These are phyloP conservation scores for Periconia macrospinosa DNA, from an alignment of 2,329 filamentous ascomycete species.

Conservation along the genomic window DNA sequence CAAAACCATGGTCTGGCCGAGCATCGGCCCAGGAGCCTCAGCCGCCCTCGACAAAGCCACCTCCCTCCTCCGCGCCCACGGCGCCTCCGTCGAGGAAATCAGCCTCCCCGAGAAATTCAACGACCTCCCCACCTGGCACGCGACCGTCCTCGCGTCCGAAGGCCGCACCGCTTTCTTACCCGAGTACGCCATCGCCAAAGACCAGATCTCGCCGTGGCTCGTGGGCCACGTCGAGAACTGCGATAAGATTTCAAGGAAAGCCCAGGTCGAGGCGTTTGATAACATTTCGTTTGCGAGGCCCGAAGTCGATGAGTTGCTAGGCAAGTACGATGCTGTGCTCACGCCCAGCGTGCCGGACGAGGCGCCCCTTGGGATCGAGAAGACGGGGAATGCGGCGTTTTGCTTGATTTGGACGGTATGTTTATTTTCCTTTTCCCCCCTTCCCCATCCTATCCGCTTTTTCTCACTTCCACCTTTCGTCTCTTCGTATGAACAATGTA, in stretches of 20 bases:
- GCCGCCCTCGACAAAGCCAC: slow-evolving; percentile 40
- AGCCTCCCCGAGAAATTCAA: slow-evolving; percentile 55
- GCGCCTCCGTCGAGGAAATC: slow-evolving; percentile 61
- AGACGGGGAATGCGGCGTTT: slow-evolving; percentile 59
- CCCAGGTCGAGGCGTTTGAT: slow-evolving; percentile 59
- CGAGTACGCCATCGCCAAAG: slow-evolving; percentile 55
- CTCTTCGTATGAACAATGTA: no score
- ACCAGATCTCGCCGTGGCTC: slow-evolving; percentile 51
- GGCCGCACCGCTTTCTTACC: slow-evolving; percentile 57
- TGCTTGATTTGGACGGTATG: slow-evolving; percentile 57
- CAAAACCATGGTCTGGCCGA: slow-evolving; percentile 55
- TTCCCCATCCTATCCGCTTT: no score
- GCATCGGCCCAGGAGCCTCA: slow-evolving; percentile 38
- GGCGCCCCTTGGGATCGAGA: slow-evolving; percentile 57
- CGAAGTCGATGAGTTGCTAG: slow-evolving; percentile 56
- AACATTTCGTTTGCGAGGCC: slow-evolving; percentile 57
- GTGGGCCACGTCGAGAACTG: slow-evolving; percentile 56
- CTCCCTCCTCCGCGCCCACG: slow-evolving; percentile 44
- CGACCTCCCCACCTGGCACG: slow-evolving; percentile 56
- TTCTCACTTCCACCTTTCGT: no score
- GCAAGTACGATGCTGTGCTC: slow-evolving; percentile 58
- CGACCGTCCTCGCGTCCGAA: slow-evolving; percentile 54
- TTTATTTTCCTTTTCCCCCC: not conserved
- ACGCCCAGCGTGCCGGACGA: slow-evolving; percentile 63
- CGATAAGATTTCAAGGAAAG: slow-evolving; percentile 46